Evolutionary conservation across 2,329 filamentous ascomycete species (phyloP).

Genomic region (Pseudopyrenochaeta lycopersici): DNA sequence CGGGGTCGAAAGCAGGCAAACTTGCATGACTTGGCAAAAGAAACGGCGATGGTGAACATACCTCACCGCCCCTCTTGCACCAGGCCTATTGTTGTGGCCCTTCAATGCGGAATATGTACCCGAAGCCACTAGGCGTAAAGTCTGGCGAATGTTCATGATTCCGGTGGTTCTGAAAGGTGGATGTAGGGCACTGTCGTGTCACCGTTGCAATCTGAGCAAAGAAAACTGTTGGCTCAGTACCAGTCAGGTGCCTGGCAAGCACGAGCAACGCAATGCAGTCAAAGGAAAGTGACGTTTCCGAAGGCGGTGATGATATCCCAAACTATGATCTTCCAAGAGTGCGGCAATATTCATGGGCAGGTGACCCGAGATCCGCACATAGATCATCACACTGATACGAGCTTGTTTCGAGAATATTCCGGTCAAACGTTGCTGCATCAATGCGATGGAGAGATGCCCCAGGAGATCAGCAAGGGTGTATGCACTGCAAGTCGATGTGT

Average conservation of each 20-base stretch:
- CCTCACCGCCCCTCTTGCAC: not conserved
- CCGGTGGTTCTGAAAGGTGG: not conserved
- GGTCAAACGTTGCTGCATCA: not conserved
- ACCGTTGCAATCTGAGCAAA: not conserved
- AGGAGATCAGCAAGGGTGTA: not conserved
- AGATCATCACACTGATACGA: not conserved
- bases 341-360: not conserved
- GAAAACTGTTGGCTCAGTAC: not conserved
- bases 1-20: not conserved
- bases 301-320: not conserved
- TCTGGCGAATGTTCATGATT: not conserved
- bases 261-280: not conserved
- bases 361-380: not conserved
- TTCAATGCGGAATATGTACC: not conserved
- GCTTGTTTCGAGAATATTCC: not conserved
- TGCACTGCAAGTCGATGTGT: not conserved
- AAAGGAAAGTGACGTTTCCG: not conserved
- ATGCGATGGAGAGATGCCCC: not conserved
- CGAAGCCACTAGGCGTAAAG: not conserved
- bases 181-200: not conserved
- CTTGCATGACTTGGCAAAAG: not conserved
- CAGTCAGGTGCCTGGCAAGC: not conserved
- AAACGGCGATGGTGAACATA: not conserved
- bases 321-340: no score
- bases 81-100: not conserved